Evolutionary conservation across 1,284 basidiomycete species (phyloP).

Genomic region (Macrocystidia cucumis): DNA sequence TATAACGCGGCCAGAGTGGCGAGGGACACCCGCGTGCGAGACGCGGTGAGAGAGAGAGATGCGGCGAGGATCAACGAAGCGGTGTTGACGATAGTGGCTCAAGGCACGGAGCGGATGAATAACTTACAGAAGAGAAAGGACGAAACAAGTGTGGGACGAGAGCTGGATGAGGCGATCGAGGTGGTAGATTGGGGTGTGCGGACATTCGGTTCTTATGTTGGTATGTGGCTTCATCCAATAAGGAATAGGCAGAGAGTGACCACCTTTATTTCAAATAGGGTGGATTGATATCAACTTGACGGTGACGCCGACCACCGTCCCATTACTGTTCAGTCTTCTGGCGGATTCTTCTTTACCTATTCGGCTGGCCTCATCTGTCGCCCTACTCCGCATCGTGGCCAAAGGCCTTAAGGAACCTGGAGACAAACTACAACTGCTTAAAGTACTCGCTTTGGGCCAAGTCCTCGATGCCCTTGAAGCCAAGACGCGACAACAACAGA

Average conservation of each 20-base stretch:
- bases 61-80: slow-evolving; percentile 85
- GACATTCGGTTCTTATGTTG: slow-evolving; percentile 91
- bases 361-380: slow-evolving; percentile 76
- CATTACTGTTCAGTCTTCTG: slow-evolving; percentile 81
- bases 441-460: slow-evolving; percentile 80
- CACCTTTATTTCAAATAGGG: no score
- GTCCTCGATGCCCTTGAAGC: slow-evolving; percentile 76
- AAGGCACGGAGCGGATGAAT: slow-evolving; percentile 58
- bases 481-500: slow-evolving; percentile 66
- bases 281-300: slow-evolving; percentile 99
- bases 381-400: slow-evolving; percentile 76
- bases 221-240: no score
- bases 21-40: slow-evolving; percentile 79
- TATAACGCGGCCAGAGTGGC: slow-evolving; percentile 65
- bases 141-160: slow-evolving; percentile 31
- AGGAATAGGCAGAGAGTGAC: no score
- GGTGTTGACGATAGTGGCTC: slow-evolving; percentile 77
- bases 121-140: slow-evolving; percentile 42
- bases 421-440: slow-evolving; percentile 89
- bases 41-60: slow-evolving; percentile 87
- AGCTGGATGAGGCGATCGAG: slow-evolving; percentile 62
- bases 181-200: slow-evolving; percentile 85
- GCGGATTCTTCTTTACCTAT: slow-evolving; percentile 76
- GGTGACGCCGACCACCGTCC: slow-evolving; percentile 86
- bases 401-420: slow-evolving; percentile 92